Percentiles rank a stretch among this genome's conserved stretches.
These are phyloP conservation scores for Lepidium didymum DNA, from an alignment of 345 rosid genomes.

Conservation along the genomic window DNA sequence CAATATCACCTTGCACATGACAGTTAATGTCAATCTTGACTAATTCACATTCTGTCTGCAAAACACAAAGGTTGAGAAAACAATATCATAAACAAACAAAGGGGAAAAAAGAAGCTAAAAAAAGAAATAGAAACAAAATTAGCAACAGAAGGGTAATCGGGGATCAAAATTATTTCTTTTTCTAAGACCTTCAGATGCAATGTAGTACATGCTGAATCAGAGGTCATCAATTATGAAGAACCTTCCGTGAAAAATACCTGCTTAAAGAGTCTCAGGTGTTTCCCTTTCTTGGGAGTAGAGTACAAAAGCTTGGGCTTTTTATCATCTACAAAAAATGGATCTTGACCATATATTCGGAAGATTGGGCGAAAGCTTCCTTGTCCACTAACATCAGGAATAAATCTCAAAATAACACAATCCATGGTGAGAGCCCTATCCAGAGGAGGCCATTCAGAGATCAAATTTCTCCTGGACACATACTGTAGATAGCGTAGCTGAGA, in stretches of 20 bases:
- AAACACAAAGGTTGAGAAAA: neutral
- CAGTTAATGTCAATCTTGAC: slow-evolving; percentile 89
- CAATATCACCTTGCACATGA: slow-evolving; percentile 83
- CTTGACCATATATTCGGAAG: slow-evolving; percentile 85
- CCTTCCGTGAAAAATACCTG: slow-evolving; percentile 44
- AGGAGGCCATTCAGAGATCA: slow-evolving; percentile 93
- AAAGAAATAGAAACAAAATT: neutral
- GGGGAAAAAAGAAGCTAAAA: neutral
- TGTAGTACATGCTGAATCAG: neutral
- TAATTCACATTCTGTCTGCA: slow-evolving; percentile 80
- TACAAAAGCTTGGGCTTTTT: slow-evolving; percentile 48
- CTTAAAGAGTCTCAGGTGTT: slow-evolving; percentile 54
- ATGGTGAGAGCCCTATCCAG: slow-evolving; percentile 73
- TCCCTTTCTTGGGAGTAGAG: slow-evolving; percentile 60
- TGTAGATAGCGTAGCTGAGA: slow-evolving; percentile 87
- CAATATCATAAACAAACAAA: neutral
- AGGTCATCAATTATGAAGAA: neutral
- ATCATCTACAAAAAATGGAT: slow-evolving; percentile 58
- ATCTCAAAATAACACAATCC: slow-evolving; percentile 83
- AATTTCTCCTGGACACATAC: slow-evolving; percentile 83
- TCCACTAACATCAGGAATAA: slow-evolving; percentile 61
- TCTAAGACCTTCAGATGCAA: neutral
- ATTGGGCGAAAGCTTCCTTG: slow-evolving; percentile 82
- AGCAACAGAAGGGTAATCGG: neutral
- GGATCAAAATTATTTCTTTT: neutral